Evolutionary conservation across 371 early-diverging fungal species (phyloP), one percentile per base, ranked within the genome.

Genomic region (Mycotypha africana): DNA sequence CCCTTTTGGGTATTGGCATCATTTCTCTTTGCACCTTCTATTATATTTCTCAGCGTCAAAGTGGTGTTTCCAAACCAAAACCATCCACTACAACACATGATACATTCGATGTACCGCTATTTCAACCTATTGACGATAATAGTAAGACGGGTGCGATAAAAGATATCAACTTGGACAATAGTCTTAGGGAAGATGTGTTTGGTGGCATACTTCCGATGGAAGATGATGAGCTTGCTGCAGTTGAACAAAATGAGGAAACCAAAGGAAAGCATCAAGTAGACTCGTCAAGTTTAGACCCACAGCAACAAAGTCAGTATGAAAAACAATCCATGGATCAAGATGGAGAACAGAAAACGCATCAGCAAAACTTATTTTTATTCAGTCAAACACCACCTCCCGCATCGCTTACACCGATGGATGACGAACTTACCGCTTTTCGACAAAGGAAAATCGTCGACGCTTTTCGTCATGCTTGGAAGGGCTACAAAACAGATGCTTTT

Each of bases 401-500:
- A 12, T 25, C 46, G 21, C 38, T 63, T 3, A 14, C 15, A 8
- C 56, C 56, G 4, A 17, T 28, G 10, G 65, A 63, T 33, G 30
- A 28, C 25, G 14, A 34, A 21, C 26, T 15, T 1, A 56, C 54
- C 8, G 64, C 65, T 1, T 28, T 62, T 10, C 67, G 79, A 22
- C 81, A 79, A 49, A 38, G 67, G 17, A 43, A 56, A 15, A 65
- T 84, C 11, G 66, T 78, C 17, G 56, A 71, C 8, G 78, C 84
- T 0, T 82, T 87, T 39, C 53, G 62, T 17, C 74, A 86, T 51
- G 83, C 89, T 11, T 95, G 91, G 91, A 71, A 75, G 21, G 88
- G 88, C 0, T 96, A 96, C 50, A 45, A 57, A 2, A 47, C 65
- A 2, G 84, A 89, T 52, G 91, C 91, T 0, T 91, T 83, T 70